Conservation (phyloP, 441 rosid species). For the Erodium chrysanthum region DNA sequence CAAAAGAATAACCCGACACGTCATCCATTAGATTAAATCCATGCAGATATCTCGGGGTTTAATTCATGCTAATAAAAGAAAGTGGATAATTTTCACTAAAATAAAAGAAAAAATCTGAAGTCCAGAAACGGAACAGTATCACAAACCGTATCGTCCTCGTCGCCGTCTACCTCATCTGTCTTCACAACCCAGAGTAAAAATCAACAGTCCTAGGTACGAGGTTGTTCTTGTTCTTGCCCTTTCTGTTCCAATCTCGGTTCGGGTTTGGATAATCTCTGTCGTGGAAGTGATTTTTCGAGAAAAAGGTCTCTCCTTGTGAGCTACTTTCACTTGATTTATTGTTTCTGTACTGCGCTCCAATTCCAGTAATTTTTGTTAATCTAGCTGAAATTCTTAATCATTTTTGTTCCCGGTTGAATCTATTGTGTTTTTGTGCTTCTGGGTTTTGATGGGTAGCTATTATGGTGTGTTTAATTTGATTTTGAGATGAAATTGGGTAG, state of each 20-base stretch:
- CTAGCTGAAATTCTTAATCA: background rate
- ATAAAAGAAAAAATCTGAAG: background rate
- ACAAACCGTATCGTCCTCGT: background rate
- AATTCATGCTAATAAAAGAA: too few species aligned
- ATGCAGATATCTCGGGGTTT: background rate
- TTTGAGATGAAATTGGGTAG: background rate
- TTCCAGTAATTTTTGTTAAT: background rate
- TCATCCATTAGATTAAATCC: background rate
- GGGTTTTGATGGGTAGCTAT: background rate
- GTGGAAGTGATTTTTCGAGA: background rate
- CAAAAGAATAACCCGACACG: background rate
- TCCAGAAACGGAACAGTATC: background rate
- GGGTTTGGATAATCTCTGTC: background rate
- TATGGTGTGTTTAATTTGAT: background rate
- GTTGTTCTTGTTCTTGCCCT: background rate
- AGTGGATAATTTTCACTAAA: too few species aligned
- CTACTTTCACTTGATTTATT: background rate
- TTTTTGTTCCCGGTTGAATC: background rate
- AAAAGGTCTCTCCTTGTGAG: background rate
- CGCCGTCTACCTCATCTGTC: background rate
- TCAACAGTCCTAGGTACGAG: background rate
- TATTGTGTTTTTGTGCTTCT: background rate
- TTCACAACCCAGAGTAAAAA: background rate
- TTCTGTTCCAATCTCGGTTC: background rate
- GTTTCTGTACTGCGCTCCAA: background rate